Conservation (phyloP, 306 rosid species). For the Vigna angularis region DNA sequence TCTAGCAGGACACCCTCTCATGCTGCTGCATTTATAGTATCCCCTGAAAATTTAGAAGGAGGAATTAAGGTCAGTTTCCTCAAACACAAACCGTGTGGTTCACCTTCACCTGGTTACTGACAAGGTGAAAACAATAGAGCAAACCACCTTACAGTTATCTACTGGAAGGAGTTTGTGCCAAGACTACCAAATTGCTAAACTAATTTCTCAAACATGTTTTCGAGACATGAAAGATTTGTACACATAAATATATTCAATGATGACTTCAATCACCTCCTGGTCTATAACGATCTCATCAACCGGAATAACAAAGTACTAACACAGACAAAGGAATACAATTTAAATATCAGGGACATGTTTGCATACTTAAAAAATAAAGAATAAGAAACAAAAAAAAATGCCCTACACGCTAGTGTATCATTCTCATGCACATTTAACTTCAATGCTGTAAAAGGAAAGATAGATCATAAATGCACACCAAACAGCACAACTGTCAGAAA, state of each 20-base stretch:
- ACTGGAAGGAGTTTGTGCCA: background rate
- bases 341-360: background rate
- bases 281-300: constrained; percentile 11
- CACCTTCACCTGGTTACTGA: constrained; percentile 6
- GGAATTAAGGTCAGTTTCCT: constrained; percentile 35
- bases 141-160: background rate
- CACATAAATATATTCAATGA: constrained; percentile 4
- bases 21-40: constrained; percentile 99
- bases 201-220: constrained; percentile 20
- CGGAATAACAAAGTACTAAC: constrained; percentile 16
- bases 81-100: constrained; percentile 23
- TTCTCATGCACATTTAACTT: constrained; percentile 5
- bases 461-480: constrained; percentile 42
- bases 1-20: constrained; percentile 99
- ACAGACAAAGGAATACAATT: background rate
- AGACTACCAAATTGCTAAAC: constrained; percentile 28
- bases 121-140: constrained; percentile 19
- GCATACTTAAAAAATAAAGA: background rate
- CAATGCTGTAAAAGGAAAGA: background rate
- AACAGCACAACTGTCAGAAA: constrained; percentile 4
- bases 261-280: background rate
- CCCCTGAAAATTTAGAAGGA: constrained; percentile 67
- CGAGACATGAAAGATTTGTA: constrained; percentile 28
- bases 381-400: background rate
- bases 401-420: background rate